A percentile compares a stretch with the other conserved stretches of the same genome.
These are phyloP conservation scores for Fusarium beomiforme DNA, from an alignment of 2,329 filamentous ascomycete genomes.

Conservation along the genomic window DNA sequence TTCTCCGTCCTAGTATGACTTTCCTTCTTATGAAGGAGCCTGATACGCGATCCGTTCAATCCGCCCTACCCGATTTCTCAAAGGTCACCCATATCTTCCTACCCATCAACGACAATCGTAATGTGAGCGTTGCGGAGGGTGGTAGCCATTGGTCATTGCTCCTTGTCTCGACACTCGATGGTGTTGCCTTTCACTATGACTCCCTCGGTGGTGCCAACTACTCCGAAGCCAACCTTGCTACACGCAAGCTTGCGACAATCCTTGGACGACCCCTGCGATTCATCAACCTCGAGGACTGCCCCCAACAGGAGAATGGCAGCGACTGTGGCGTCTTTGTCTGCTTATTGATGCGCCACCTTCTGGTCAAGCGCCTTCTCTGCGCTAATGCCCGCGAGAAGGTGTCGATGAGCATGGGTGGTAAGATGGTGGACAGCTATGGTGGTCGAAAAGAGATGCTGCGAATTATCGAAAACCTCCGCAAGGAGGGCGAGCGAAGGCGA, in stretches of 20 bases:
- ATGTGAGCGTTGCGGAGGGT: conserved; percentile 81
- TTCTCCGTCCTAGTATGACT: conserved; percentile 91
- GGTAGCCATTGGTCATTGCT: conserved; percentile 96
- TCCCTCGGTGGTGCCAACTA: conserved; percentile 81
- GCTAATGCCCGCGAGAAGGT: conserved; percentile 87
- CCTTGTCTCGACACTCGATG: conserved; percentile 87
- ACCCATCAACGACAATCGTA: conserved; percentile 89
- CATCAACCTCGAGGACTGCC: conserved; percentile 83
- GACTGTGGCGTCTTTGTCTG: conserved; percentile 98
- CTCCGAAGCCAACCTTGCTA: conserved; percentile 75
- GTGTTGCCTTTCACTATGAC: conserved; percentile 97
- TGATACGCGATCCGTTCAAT: conserved; percentile 64
- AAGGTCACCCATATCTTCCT: conserved; percentile 92
- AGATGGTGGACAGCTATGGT: conserved; percentile 80
- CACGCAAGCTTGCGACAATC: conserved; percentile 74
- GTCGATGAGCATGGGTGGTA: conserved; percentile 91
- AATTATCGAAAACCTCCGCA: conserved; percentile 86
- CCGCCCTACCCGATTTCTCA: conserved; percentile 82
- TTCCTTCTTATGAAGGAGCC: conserved; percentile 86
- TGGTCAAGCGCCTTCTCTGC: conserved; percentile 82
- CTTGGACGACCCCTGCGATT: conserved; percentile 76
- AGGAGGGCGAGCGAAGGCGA: conserved; percentile 85
- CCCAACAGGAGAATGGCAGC: conserved; percentile 89
- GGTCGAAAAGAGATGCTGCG: conserved; percentile 91
- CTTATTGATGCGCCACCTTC: conserved; percentile 91